Percentiles rank a stretch among this genome's conserved stretches.
These are phyloP conservation scores for Tetracladium marchalianum DNA, from an alignment of 495 filamentous ascomycete species.

Conservation along the genomic window DNA sequence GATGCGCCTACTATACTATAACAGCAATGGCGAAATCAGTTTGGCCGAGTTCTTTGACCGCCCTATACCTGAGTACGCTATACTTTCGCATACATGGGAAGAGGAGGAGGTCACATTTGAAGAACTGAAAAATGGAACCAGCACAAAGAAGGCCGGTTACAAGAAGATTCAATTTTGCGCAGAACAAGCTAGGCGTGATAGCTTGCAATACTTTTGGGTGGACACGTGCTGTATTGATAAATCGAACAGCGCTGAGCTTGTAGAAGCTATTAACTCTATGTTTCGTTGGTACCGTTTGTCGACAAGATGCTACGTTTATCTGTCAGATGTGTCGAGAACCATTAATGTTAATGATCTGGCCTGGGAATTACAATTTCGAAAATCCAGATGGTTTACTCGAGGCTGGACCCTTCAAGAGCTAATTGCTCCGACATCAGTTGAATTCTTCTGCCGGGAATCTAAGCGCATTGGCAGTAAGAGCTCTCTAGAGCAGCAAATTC, in stretches of 20 bases:
- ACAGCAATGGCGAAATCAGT: neutral
- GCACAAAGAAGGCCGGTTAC: conserved; percentile 9
- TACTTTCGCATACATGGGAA: conserved; percentile 21
- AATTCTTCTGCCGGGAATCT: neutral
- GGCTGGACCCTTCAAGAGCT: neutral
- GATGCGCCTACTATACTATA: neutral
- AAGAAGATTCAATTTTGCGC: conserved; percentile 19
- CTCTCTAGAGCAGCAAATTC: conserved; percentile 2
- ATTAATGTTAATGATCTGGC: too few species aligned
- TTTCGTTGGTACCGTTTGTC: conserved; percentile 13
- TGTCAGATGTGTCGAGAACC: conserved; percentile 1
- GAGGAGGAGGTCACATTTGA: conserved; percentile 15
- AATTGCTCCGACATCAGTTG: too few species aligned
- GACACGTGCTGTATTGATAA: conserved; percentile 32
- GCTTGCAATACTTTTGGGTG: conserved; percentile 26
- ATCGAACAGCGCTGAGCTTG: conserved; percentile 24
- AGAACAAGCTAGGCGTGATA: conserved; percentile 8
- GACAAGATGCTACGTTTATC: conserved; percentile 7
- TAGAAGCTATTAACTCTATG: conserved; percentile 35
- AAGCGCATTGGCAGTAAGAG: conserved; percentile 2
- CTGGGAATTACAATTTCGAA: neutral
- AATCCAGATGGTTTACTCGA: neutral
- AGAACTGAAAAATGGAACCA: neutral
- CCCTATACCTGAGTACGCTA: conserved; percentile 11
- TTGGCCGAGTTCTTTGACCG: neutral